Evolutionary conservation across 441 rosid genomes (phyloP).

Genomic region (Pelargonium australe): DNA sequence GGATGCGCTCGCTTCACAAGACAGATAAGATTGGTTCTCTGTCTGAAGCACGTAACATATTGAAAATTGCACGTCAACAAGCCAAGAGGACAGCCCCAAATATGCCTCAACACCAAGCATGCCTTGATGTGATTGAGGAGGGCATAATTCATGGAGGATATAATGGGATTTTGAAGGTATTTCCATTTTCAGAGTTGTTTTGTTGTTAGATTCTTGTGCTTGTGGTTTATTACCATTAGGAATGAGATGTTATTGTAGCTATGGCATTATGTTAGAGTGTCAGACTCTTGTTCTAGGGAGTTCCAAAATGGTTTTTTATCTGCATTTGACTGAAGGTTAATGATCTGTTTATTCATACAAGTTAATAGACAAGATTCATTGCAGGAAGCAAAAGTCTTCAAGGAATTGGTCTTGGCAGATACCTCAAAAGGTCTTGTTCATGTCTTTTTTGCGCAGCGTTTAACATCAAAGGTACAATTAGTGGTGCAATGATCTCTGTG

Average conservation of each 20-base stretch:
- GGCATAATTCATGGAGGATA: conserved; percentile 91
- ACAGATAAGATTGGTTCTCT: conserved; percentile 83
- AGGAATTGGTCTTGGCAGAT: conserved; percentile 58
- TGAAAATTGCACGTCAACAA: conserved; percentile 56
- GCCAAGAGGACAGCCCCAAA: conserved; percentile 70
- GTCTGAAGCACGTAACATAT: conserved; percentile 63
- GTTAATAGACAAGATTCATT: conserved; percentile 20
- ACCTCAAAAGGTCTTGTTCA: conserved; percentile 85
- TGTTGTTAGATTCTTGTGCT: conserved; percentile 8
- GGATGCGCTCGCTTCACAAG: conserved; percentile 74
- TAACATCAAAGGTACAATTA: conserved; percentile 62
- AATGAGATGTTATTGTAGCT: conserved; percentile 12
- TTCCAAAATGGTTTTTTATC: conserved; percentile 2
- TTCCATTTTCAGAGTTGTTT: not conserved
- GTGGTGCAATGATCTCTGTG: conserved; percentile 10
- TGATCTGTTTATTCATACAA: conserved; percentile 9
- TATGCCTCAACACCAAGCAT: conserved; percentile 82
- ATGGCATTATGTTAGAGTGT: not conserved
- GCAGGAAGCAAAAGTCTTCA: conserved; percentile 85
- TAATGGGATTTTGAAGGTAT: conserved; percentile 77
- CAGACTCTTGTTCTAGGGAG: not conserved
- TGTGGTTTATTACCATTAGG: conserved; percentile 1
- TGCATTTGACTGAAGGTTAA: conserved; percentile 10
- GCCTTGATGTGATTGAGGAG: conserved; percentile 85
- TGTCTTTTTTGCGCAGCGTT: conserved; percentile 76